Base-by-base conservation (phyloP, 352 stramenopile genomes). In the Phytophthora sp. region DNA sequence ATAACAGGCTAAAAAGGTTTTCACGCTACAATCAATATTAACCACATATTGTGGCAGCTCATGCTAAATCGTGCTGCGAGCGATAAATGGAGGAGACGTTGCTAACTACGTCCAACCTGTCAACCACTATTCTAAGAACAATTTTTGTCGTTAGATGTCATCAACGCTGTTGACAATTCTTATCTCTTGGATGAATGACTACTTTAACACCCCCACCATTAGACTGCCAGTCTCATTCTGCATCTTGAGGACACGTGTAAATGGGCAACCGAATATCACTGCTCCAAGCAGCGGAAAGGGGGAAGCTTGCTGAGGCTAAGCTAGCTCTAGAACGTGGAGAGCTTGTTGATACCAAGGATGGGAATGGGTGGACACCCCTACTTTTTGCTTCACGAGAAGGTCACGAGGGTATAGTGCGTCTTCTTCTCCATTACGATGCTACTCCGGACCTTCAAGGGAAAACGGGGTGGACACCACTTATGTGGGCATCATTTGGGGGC, bases 381-480 rank as follows among this genome's bases (percentile, higher is more conserved):
- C 13, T 51, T 20, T 51, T 43, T n/a, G 51, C 51, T 5, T 11
- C 38, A 37, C 23, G 45, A 15, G 30, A 31, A 18, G 38, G 38
- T 13, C 27, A 43, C 13, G 13, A 23, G 26, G 27, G 31, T 2
- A 28, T 44, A 10, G 51, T 37, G 4, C 38, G n/a, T 12, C 17
- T 50, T 17, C 21, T 60, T 26, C 24, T 60, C 11, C 26, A 51
- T 4, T 52, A 37, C 39, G 52, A 37, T 32, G 39, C 52, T n/a
- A 60, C 34, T 27, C 26, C 45, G 10, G 45, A 41, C 12, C 8
- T 39, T 12, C 26, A 17, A 13, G 38, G 35, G 26, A 41, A 28
- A 23, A 41, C 43, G 9, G 51, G 51, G 15, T 51, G 37, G 37
- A 60, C 51, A 12, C 37, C 51, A 37, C n/a, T 60, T 5, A 48